A percentile compares a stretch with the other conserved stretches of the same genome.
These are phyloP conservation scores for Mucor ambiguus DNA, from an alignment of 371 early-diverging fungal genomes.

Conservation along the genomic window DNA sequence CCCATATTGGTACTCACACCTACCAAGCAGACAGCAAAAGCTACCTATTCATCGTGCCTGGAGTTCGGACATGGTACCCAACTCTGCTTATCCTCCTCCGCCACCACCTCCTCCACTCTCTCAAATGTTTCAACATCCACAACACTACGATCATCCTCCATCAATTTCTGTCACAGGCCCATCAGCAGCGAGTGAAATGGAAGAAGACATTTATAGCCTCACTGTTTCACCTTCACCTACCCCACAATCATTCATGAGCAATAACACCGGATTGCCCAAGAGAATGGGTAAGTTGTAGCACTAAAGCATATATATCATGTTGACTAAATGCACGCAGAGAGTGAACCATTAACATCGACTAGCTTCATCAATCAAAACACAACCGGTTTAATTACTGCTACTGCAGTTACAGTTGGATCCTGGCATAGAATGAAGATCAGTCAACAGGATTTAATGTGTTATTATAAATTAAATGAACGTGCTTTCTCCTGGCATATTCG, in stretches of 20 bases:
- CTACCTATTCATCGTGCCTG: slow-evolving; percentile 43
- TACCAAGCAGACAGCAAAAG: slow-evolving; percentile 13
- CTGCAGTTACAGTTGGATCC: slow-evolving; percentile 69
- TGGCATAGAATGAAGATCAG: slow-evolving; percentile 79
- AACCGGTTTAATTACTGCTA: slow-evolving; percentile 39
- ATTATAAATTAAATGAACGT: slow-evolving; percentile 55
- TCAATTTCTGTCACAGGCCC: slow-evolving; percentile 17
- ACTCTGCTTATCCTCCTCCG: slow-evolving; percentile 12
- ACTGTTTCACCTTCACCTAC: slow-evolving; percentile 28
- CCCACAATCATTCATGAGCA: slow-evolving; percentile 19
- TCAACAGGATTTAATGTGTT: slow-evolving; percentile 60
- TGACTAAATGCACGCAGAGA: slow-evolving; percentile 11
- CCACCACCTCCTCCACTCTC: slow-evolving; percentile 26
- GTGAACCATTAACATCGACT: slow-evolving; percentile 17
- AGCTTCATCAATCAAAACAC: slow-evolving; percentile 1
- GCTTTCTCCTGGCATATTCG: slow-evolving; percentile 73
- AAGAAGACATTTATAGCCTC: slow-evolving; percentile 19
- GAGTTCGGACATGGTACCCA: slow-evolving; percentile 40
- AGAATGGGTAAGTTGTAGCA: slow-evolving; percentile 15
- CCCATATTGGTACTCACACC: slow-evolving; percentile 19
- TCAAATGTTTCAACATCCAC: not conserved
- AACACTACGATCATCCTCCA: slow-evolving; percentile 5
- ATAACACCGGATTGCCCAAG: not conserved
- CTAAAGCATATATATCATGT: not conserved
- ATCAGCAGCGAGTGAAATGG: slow-evolving; percentile 9